Evolutionary conservation across 2,329 filamentous ascomycete species (phyloP).

Genomic region (Verticillium tricorpus): DNA sequence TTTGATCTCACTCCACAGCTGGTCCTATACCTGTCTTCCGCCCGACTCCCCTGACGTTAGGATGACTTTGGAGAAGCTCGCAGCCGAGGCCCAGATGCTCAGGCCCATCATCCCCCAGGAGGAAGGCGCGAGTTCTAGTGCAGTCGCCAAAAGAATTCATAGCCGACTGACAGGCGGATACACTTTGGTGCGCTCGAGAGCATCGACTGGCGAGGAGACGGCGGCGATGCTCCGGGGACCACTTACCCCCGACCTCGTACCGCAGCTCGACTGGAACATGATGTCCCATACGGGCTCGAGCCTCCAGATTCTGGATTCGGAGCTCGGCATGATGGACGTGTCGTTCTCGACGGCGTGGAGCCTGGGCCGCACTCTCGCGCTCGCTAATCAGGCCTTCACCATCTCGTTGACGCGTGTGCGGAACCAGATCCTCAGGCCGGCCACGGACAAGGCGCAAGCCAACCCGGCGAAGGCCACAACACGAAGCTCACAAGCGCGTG

Average conservation of each 20-base stretch:
- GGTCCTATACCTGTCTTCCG: slow-evolving; percentile 33
- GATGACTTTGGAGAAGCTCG: slow-evolving; percentile 23
- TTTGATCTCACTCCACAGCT: slow-evolving; percentile 32
- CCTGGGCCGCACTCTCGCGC: slow-evolving; percentile 32
- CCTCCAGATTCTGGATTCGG: slow-evolving; percentile 33
- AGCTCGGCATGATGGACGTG: slow-evolving; percentile 36
- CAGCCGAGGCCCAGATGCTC: background rate
- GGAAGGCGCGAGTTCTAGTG: background rate
- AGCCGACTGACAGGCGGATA: slow-evolving; percentile 31
- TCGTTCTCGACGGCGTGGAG: slow-evolving; percentile 39
- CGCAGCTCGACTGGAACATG: background rate
- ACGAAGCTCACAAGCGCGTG: background rate
- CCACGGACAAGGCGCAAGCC: background rate
- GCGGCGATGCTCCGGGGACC: slow-evolving; percentile 32
- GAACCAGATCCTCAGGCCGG: background rate
- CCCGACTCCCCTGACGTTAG: slow-evolving; percentile 25
- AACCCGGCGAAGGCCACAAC: too few species aligned
- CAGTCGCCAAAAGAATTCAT: background rate
- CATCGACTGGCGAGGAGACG: slow-evolving; percentile 33
- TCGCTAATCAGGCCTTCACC: slow-evolving; percentile 26
- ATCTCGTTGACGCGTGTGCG: slow-evolving; percentile 16
- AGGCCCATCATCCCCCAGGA: background rate
- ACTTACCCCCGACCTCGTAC: slow-evolving; percentile 24
- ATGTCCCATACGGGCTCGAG: slow-evolving; percentile 28
- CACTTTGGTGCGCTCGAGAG: slow-evolving; percentile 26